Evolutionary conservation across 192 early-diverging fungal genomes (phyloP).

Genomic region (Coemansia sp.): DNA sequence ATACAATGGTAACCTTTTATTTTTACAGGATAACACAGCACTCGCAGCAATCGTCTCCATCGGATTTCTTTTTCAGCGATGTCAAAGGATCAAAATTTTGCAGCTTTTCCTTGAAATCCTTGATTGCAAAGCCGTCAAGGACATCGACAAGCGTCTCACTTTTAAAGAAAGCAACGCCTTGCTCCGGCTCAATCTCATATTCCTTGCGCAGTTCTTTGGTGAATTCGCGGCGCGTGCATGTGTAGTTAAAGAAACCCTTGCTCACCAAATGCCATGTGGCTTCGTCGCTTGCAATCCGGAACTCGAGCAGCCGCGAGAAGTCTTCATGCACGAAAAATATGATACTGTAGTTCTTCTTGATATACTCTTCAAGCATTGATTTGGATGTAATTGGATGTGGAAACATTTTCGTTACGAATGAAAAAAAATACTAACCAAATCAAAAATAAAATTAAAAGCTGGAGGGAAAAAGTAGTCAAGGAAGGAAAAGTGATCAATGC

Average conservation of each 20-base stretch:
- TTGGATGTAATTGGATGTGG: constrained; percentile 1
- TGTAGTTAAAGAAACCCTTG: not conserved
- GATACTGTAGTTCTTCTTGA: constrained; percentile 8
- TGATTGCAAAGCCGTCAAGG: constrained; percentile 12
- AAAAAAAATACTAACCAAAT: not conserved
- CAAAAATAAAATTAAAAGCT: not conserved
- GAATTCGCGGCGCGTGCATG: not conserved
- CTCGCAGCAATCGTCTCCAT: not conserved
- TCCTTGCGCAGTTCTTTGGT: not conserved
- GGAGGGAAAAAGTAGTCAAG: not conserved
- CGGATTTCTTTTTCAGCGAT: not conserved
- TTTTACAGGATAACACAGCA: constrained; percentile 12
- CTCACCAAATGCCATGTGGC: constrained; percentile 7
- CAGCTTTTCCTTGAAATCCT: constrained; percentile 4
- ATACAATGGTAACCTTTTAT: not conserved
- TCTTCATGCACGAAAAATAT: constrained; percentile 12
- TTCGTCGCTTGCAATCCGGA: not conserved
- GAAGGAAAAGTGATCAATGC: not conserved
- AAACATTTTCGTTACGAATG: not conserved
- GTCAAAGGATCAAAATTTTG: constrained; percentile 4
- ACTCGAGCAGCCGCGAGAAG: constrained; percentile 1
- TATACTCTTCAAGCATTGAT: constrained; percentile 13
- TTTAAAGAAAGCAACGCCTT: constrained; percentile 24
- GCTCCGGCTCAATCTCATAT: not conserved
- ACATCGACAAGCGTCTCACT: constrained; percentile 4